Evolutionary conservation across 2,329 filamentous ascomycete species (phyloP), one percentile per base, ranked within the genome.

Genomic region (Chaetomiaceae sp.): DNA sequence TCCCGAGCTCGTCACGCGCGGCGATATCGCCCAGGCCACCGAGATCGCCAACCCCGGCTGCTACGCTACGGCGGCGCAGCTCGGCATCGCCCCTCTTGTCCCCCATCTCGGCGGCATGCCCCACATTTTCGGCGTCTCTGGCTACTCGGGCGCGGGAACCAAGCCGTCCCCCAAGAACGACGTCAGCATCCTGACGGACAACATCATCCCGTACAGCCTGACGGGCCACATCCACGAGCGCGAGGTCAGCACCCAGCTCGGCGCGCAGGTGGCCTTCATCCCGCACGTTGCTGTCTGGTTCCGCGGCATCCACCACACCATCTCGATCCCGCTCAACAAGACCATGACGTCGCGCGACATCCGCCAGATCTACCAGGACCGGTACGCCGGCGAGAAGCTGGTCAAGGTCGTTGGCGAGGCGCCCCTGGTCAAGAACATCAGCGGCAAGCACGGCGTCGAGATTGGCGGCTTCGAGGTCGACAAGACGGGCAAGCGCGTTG

Each of bases 281-380:
- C 93, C 93, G 6, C 93, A 97, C 68, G 91, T 96, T 20, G 89
- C 90, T n/a, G 83, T 86, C 13, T 97, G 90, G 92, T 97, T 97
- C 80, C 86, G 95, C 65, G 92, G 92, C 57, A 97, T 97, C 61
- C 84, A 89, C 66, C 87, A 91, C 70, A 92, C 90, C 34, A 91
- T 97, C 69, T 90, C 83, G 65, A 88, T 97, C 44, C 92, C 92
- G 12, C 77, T 99, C 8, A 86, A 86, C 64, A 79, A 92, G 70
- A 79, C 82, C 55, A 95, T 97, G 87, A 88, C 83, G 3, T 91
- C 88, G 37, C 86, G 93, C 46, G 91, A 97, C 66, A 89, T 99
- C 60, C 83, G 93, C 55, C 89, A 96, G 65, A 75, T 97, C 52
- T 99, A 95, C 76, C 92, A 97, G 71, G 92, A 97, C 63, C 82